Conservation (phyloP, 192 early-diverging fungal species). For the Backusella psychrophila region DNA sequence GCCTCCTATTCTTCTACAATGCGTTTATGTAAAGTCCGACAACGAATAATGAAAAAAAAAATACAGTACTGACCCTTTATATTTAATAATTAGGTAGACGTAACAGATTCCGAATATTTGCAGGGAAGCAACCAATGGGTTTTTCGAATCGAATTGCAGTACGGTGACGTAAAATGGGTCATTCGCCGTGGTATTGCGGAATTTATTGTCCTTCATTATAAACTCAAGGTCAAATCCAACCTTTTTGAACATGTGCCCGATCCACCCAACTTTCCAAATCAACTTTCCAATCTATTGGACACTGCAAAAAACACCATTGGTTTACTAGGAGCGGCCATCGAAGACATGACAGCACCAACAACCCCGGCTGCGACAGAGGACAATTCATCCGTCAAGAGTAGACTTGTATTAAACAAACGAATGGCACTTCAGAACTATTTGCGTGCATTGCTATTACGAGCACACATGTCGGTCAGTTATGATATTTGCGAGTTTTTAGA, state of each 20-base stretch:
- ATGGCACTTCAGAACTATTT: conserved; percentile 56
- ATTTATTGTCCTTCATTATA: conserved; percentile 60
- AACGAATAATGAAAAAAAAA: background rate
- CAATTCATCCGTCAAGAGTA: conserved; percentile 2
- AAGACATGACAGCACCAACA: background rate
- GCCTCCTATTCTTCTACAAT: conserved; percentile 39
- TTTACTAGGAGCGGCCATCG: background rate
- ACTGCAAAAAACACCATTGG: conserved; percentile 30
- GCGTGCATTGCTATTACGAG: conserved; percentile 47
- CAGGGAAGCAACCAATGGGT: conserved; percentile 39
- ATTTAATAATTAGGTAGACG: conserved; percentile 33
- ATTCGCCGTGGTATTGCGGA: conserved; percentile 62
- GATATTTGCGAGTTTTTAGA: conserved; percentile 75
- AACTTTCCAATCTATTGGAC: conserved; percentile 22
- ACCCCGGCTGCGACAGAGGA: conserved; percentile 8
- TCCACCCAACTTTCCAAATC: conserved; percentile 28
- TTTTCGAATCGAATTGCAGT: conserved; percentile 69
- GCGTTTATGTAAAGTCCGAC: conserved; percentile 26
- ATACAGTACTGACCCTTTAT: background rate
- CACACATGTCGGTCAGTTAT: conserved; percentile 59
- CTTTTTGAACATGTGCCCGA: conserved; percentile 21
- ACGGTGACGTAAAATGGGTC: conserved; percentile 76
- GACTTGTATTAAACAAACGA: conserved; percentile 41
- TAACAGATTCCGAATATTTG: conserved; percentile 32
- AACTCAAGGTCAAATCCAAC: conserved; percentile 52